Conservation (phyloP, 352 stramenopile species). For the Phytophthora megakarya region DNA sequence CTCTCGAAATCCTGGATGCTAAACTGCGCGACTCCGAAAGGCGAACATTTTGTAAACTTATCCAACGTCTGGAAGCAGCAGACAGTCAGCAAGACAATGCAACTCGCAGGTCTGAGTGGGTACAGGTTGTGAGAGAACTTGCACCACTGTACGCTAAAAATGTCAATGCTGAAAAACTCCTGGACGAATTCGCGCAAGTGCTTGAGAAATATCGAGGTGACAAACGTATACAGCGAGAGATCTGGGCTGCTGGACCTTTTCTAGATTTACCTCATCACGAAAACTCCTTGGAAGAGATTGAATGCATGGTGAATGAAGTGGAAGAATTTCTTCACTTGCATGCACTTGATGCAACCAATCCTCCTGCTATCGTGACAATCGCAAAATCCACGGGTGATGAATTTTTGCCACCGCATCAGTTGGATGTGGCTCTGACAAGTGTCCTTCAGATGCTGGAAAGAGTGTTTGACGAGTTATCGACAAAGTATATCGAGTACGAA, state of each 20-base stretch:
- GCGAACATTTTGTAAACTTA: constrained; percentile 36
- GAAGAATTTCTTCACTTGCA: constrained; percentile 37
- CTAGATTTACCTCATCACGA: constrained; percentile 74
- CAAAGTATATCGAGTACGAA: constrained; percentile 68
- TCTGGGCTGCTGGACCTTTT: constrained; percentile 59
- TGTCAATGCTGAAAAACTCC: constrained; percentile 15
- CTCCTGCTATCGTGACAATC: constrained; percentile 80
- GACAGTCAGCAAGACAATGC: constrained; percentile 15
- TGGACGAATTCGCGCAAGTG: constrained; percentile 32
- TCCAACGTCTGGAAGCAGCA: constrained; percentile 39
- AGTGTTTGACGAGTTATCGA: constrained; percentile 36
- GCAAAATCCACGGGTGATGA: constrained; percentile 79
- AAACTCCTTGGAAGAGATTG: constrained; percentile 60
- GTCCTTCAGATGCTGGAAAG: constrained; percentile 57
- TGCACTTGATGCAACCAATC: constrained; percentile 21
- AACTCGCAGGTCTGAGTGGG: constrained; percentile 14
- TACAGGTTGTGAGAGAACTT: constrained; percentile 18
- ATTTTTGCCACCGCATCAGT: constrained; percentile 71
- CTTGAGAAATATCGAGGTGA: constrained; percentile 31
- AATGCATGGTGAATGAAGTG: constrained; percentile 43
- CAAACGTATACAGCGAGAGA: constrained; percentile 25
- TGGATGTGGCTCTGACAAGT: constrained; percentile 46
- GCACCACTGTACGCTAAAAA: constrained; percentile 38
- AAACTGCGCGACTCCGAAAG: constrained; percentile 34
- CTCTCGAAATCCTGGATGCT: constrained; percentile 26